Conservation (phyloP, 2,329 filamentous ascomycete genomes). For the Aspergillus puulaauensis region DNA sequence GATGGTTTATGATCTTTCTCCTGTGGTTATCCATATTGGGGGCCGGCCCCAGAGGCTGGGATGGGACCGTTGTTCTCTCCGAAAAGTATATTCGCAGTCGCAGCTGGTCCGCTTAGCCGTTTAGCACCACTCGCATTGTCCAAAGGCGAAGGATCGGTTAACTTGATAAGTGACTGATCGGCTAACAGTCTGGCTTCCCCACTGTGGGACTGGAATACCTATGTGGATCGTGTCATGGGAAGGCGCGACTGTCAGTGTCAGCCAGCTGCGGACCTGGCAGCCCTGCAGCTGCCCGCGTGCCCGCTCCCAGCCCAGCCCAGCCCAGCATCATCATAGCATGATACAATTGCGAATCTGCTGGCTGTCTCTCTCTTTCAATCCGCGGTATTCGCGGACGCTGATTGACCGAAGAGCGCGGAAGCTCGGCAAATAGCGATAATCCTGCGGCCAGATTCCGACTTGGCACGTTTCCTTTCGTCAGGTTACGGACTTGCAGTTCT, state of each 20-base stretch:
- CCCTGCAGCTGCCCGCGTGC: neutral
- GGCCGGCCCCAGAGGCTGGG: neutral
- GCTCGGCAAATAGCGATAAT: neutral
- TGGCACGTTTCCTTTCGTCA: neutral
- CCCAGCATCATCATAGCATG: neutral
- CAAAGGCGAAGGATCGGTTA: neutral
- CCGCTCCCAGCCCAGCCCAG: neutral
- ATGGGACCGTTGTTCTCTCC: neutral
- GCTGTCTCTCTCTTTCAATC: neutral
- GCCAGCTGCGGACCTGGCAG: neutral
- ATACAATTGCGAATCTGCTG: neutral
- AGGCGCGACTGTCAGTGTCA: slow-evolving; percentile 3
- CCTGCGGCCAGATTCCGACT: neutral
- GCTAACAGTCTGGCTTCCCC: slow-evolving; percentile 2
- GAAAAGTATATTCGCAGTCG: neutral
- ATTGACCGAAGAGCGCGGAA: neutral
- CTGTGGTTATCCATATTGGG: neutral
- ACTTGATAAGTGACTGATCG: slow-evolving; percentile 10
- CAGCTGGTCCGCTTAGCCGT: neutral
- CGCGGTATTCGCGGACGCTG: neutral
- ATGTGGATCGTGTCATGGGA: slow-evolving; percentile 3
- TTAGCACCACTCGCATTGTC: neutral
- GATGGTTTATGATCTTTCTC: neutral
- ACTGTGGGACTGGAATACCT: neutral
- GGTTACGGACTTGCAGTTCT: neutral